Base-by-base conservation (phyloP, 495 filamentous ascomycete species). In the Xylaria venustula region DNA sequence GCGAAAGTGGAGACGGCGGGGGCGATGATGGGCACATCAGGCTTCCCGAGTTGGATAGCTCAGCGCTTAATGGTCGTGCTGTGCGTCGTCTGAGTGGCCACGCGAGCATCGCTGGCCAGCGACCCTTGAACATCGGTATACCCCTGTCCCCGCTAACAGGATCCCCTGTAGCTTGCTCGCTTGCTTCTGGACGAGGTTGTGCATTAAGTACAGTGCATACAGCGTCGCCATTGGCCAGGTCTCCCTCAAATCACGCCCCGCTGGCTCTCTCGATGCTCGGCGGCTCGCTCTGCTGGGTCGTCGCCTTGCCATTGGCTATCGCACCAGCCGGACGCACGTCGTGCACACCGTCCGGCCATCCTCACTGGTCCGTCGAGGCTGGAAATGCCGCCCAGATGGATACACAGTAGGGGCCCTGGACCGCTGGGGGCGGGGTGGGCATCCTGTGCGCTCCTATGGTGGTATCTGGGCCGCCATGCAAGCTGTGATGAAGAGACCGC, bases 331-430 rank as follows among this genome's bases (percentile, higher is more conserved):
- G 59, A 62, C 63, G 69, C 67, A 65, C 66, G 60, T 65, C 53
- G 66, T 69, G 69, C 69, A 69, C 69, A 66, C 62, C 60, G 42
- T 64, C 54, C 54, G 51, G 66, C 61, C 60, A 50, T 65, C 55
- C 62, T 67, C 58, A 71, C 62, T 71, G 69, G 69, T 34, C 66
- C 54, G 58, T 36, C 54, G 37, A 42, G 64, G 44, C 57, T 62
- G 54, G 49, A 65, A 66, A 69, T 67, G 64, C 46, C 68, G 68
- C 66, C 68, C 66, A 59, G 42, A 57, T 61, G 56, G 63, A 28
- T 47, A 61, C n/a, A n/a, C n/a, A n/a, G n/a, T n/a, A n/a, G n/a
- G 40, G 62, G 50, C 66, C 66, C 67, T 61, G 60, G 44, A 20
- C 15, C 19, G 37, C 53, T 60, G 56, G 46, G 61, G 54, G 64